Percentiles rank a stretch among this genome's conserved stretches.
These are phyloP conservation scores for Yamadazyma tumulicola DNA, from an alignment of 805 yeast genomes.

Conservation along the genomic window DNA sequence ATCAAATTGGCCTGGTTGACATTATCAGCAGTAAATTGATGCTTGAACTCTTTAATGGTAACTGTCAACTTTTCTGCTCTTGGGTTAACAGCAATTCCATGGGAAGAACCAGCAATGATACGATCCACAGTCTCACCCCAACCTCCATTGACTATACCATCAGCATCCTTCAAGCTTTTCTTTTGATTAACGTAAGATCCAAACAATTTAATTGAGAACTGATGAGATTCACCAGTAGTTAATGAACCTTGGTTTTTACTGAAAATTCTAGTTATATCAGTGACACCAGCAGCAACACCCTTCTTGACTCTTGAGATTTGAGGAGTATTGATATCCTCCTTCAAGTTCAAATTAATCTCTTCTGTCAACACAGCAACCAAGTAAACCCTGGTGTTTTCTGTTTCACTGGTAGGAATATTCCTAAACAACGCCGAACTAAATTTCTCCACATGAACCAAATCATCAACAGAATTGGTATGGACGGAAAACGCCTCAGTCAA, in stretches of 20 bases:
- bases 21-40: slow-evolving; percentile 26
- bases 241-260: slow-evolving; percentile 59
- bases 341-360: slow-evolving; percentile 46
- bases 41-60: slow-evolving; percentile 70
- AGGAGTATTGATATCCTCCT: slow-evolving; percentile 23
- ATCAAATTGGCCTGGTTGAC: slow-evolving; percentile 15
- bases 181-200: slow-evolving; percentile 59
- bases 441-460: slow-evolving; percentile 55
- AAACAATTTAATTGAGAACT: slow-evolving; percentile 66
- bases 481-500: slow-evolving; percentile 80
- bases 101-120: slow-evolving; percentile 68
- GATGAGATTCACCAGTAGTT: slow-evolving; percentile 62
- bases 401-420: slow-evolving; percentile 67
- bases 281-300: slow-evolving; percentile 86
- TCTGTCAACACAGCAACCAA: slow-evolving; percentile 76
- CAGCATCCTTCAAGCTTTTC: slow-evolving; percentile 18
- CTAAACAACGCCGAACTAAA: slow-evolving; percentile 77
- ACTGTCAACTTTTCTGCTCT: slow-evolving; percentile 70
- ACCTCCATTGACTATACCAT: slow-evolving; percentile 46
- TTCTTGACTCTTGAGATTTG: slow-evolving; percentile 51
- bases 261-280: slow-evolving; percentile 78
- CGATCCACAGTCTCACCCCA: slow-evolving; percentile 88
- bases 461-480: slow-evolving; percentile 55
- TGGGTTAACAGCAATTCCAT: slow-evolving; percentile 78
- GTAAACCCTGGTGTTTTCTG: slow-evolving; percentile 62